A percentile compares a stretch with the other conserved stretches of the same genome.
Conservation (phyloP, 257 asterid genomes). For the Penstemon newberryi region DNA sequence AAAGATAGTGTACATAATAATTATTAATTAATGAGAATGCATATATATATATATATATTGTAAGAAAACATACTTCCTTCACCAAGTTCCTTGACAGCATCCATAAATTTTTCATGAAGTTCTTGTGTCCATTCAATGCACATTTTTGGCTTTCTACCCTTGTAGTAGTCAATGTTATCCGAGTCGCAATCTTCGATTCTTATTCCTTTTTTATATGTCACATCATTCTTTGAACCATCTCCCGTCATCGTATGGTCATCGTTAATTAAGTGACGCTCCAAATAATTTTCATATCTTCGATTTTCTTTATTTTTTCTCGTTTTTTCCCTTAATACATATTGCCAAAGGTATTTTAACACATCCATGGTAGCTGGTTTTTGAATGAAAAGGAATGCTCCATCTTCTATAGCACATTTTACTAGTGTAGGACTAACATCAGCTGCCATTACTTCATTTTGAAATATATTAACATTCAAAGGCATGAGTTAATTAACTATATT, state of each 20-base stretch:
- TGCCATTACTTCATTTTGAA: constrained; percentile 29
- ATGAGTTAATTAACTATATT: background rate
- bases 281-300: background rate
- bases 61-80: constrained; percentile 36
- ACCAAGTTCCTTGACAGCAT: constrained; percentile 32
- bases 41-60: background rate
- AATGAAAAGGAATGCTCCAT: constrained; percentile 35
- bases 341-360: constrained; percentile 32
- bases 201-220: background rate
- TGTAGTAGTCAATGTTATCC: background rate
- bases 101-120: constrained; percentile 34
- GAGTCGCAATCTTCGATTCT: constrained; percentile 8
- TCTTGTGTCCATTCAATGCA: constrained; percentile 37
- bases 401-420: constrained; percentile 31
- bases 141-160: constrained; percentile 10
- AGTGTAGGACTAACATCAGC: constrained; percentile 5
- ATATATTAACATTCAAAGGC: background rate
- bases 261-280: too few relatives aligned
- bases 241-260: background rate
- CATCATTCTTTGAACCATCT: background rate
- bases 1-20: background rate
- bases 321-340: constrained; percentile 29
- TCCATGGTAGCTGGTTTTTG: constrained; percentile 22
- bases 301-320: constrained; percentile 12
- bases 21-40: background rate